Evolutionary conservation across 164 flowering plant genomes (phyloP).

Genomic region (Litsea cubeba): DNA sequence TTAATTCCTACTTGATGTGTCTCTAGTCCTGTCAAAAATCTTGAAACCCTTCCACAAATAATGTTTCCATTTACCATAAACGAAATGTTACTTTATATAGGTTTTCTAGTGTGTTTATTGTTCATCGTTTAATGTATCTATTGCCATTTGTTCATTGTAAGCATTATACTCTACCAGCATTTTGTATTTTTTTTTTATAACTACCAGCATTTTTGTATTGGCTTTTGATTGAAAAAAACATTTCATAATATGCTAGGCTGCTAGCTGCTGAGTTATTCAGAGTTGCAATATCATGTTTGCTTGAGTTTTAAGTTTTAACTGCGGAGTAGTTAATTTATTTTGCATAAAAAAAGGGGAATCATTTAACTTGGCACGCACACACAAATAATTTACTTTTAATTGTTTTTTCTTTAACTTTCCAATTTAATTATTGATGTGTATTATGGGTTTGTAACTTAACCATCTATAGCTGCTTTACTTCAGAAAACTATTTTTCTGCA

Average conservation of each 20-base stretch:
- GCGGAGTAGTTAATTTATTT: background rate
- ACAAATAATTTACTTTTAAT: background rate
- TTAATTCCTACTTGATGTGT: no score
- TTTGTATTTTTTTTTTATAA: no score
- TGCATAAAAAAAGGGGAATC: background rate
- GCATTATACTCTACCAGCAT: no score
- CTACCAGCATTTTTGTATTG: no score
- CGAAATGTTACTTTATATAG: no score
- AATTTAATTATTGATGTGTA: constrained; percentile 1
- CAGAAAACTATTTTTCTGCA: background rate
- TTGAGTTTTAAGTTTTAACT: background rate
- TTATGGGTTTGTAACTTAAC: background rate
- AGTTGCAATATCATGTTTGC: background rate
- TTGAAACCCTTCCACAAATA: no score
- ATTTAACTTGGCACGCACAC: background rate
- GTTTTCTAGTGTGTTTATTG: no score
- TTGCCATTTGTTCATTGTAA: no score
- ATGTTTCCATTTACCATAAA: no score
- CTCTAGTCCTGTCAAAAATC: no score
- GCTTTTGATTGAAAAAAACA: background rate
- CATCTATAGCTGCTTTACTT: background rate
- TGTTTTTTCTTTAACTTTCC: background rate
- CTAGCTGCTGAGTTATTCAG: background rate
- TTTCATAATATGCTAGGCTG: background rate
- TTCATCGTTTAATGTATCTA: no score